phyloP scores from a whole-genome alignment of 148 eudicot species.

The Amaranthus palmeri region DNA sequence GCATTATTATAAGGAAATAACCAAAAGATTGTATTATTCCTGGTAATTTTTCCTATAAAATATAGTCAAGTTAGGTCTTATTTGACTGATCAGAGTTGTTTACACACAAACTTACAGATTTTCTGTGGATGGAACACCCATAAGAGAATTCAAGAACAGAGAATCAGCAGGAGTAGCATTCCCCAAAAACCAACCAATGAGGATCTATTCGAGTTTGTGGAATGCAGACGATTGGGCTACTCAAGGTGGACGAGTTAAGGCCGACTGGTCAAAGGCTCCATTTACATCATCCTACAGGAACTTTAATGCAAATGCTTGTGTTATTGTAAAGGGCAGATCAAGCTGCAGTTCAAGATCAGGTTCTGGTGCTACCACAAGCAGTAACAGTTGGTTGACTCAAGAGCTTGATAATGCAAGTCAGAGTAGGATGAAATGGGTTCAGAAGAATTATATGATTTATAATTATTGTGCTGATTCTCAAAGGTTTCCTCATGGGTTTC shows the following conservation, averaged over 20 bases:
- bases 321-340: slow-evolving; percentile 21
- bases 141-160: slow-evolving; percentile 31
- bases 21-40: no score
- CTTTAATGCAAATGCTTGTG: slow-evolving; percentile 30
- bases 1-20: no score
- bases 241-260: slow-evolving; percentile 35
- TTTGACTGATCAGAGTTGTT: not conserved
- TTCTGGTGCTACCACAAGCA: not conserved
- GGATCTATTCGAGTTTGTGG: slow-evolving; percentile 32
- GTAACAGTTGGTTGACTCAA: slow-evolving; percentile 29
- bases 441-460: slow-evolving; percentile 38
- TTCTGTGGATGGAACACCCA: slow-evolving; percentile 26
- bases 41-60: no score
- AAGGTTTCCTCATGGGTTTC: slow-evolving; percentile 39
- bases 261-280: slow-evolving; percentile 44
- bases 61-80: no score
- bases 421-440: slow-evolving; percentile 30
- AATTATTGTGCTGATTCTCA: slow-evolving; percentile 35
- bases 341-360: slow-evolving; percentile 16
- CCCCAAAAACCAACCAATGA: slow-evolving; percentile 31
- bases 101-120: slow-evolving; percentile 14
- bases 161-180: slow-evolving; percentile 27
- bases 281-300: slow-evolving; percentile 35
- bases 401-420: slow-evolving; percentile 20
- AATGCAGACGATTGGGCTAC: slow-evolving; percentile 34